Evolutionary conservation across 164 flowering plant genomes (phyloP).

Genomic region (Vitis labrusca): DNA sequence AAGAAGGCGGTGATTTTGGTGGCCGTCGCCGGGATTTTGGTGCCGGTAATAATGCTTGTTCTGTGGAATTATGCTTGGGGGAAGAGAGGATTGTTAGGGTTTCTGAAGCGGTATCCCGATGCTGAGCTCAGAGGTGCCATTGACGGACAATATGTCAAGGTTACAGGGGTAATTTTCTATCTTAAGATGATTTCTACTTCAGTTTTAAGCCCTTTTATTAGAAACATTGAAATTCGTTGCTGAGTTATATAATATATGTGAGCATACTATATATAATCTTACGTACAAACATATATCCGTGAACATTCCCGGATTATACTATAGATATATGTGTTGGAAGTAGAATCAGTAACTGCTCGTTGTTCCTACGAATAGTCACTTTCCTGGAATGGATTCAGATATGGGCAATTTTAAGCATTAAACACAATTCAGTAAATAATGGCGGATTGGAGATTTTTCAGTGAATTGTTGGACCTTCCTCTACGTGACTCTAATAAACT

Average conservation of each 20-base stretch:
- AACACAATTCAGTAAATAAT: too few species aligned
- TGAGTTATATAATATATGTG: not conserved
- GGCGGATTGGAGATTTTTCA: too few species aligned
- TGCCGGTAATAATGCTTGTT: constrained; percentile 31
- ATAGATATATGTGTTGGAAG: too few species aligned
- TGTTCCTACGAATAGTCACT: not conserved
- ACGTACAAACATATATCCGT: too few species aligned
- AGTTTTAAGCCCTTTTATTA: not conserved
- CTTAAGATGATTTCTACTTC: not conserved
- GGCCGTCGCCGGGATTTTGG: constrained; percentile 53
- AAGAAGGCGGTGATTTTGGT: constrained; percentile 67
- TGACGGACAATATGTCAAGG: constrained; percentile 91
- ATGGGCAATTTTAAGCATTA: too few species aligned
- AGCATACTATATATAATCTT: too few species aligned
- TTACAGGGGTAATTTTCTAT: constrained; percentile 83
- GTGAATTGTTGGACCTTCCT: too few species aligned
- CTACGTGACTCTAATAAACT: too few species aligned
- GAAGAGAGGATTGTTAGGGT: constrained; percentile 58
- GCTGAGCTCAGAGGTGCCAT: constrained; percentile 88
- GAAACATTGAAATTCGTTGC: not conserved
- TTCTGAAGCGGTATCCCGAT: constrained; percentile 65
- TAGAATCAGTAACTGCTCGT: not conserved
- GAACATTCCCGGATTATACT: too few species aligned
- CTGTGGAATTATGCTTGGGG: constrained; percentile 71
- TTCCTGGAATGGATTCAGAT: not conserved